Percentiles rank a stretch among this genome's conserved stretches.
Evolutionary conservation across 2,329 filamentous ascomycete species (phyloP).

Genomic region (Aspergillus sojae): DNA sequence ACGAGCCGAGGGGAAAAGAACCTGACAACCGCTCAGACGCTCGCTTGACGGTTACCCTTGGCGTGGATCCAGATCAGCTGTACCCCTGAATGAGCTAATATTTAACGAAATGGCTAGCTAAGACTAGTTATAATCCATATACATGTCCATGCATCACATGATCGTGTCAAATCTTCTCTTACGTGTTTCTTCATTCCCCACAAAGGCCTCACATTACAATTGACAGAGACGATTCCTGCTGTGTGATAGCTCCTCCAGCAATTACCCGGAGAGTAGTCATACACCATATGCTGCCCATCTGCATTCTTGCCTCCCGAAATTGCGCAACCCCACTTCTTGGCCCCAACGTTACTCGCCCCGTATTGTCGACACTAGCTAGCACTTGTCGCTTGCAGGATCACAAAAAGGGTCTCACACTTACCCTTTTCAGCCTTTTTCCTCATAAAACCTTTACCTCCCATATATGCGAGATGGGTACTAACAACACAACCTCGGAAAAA

Average conservation of each 20-base stretch:
- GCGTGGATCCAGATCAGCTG: not conserved
- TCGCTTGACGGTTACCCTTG: not conserved
- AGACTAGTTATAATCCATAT: not conserved
- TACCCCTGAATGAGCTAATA: not conserved
- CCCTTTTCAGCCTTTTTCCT: not conserved
- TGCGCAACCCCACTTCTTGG: not conserved
- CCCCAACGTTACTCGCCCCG: not conserved
- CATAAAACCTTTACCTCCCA: not conserved
- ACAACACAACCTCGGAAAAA: not conserved
- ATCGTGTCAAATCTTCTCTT: not conserved
- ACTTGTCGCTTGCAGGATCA: not conserved
- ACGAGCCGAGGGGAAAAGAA: not conserved
- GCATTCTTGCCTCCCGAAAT: not conserved
- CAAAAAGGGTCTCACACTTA: not conserved
- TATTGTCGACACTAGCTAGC: not conserved
- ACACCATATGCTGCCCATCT: not conserved
- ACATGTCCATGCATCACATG: not conserved
- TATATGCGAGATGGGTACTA: not conserved
- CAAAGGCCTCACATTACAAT: not conserved
- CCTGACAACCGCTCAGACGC: too few species aligned
- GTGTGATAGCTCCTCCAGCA: not conserved
- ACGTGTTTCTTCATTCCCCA: not conserved
- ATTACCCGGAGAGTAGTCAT: not conserved
- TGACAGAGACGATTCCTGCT: not conserved
- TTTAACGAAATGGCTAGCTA: too few species aligned